These are phyloP conservation scores for Zygotorulaspora sp. DNA, from an alignment of 805 yeast species.

Conservation along the genomic window DNA sequence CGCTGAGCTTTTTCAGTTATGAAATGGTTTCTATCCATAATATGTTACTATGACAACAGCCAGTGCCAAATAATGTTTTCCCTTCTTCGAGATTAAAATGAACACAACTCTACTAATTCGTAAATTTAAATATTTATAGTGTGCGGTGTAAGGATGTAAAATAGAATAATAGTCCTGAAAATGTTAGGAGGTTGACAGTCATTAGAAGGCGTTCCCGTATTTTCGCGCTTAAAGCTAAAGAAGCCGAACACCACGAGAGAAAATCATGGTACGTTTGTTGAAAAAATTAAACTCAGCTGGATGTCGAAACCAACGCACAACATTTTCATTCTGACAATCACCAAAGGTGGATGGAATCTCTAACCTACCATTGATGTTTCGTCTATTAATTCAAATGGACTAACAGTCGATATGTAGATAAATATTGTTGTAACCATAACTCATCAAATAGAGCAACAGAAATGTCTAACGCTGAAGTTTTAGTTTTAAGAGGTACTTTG, in stretches of 20 bases:
- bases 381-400: too few relatives aligned
- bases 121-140: neutral
- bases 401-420: too few relatives aligned
- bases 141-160: neutral
- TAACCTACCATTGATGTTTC: too few relatives aligned
- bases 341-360: too few relatives aligned
- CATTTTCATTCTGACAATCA: constrained; percentile 2
- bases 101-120: neutral
- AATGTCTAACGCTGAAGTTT: constrained; percentile 86
- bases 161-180: neutral
- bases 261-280: constrained; percentile 25
- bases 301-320: constrained; percentile 1
- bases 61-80: too few relatives aligned
- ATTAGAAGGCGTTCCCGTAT: constrained; percentile 14
- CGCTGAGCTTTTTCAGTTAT: too few relatives aligned
- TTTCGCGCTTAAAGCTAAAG: constrained; percentile 14
- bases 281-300: constrained; percentile 10
- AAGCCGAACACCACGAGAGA: constrained; percentile 23
- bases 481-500: constrained; percentile 99
- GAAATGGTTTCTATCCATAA: too few relatives aligned
- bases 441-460: constrained; percentile 5
- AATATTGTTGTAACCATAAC: too few relatives aligned
- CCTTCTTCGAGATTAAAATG: too few relatives aligned
- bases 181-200: constrained; percentile 17
- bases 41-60: too few relatives aligned